These are phyloP conservation scores for Magnusiomyces paraingens DNA, from an alignment of 1,139 yeast species.

Conservation along the genomic window DNA sequence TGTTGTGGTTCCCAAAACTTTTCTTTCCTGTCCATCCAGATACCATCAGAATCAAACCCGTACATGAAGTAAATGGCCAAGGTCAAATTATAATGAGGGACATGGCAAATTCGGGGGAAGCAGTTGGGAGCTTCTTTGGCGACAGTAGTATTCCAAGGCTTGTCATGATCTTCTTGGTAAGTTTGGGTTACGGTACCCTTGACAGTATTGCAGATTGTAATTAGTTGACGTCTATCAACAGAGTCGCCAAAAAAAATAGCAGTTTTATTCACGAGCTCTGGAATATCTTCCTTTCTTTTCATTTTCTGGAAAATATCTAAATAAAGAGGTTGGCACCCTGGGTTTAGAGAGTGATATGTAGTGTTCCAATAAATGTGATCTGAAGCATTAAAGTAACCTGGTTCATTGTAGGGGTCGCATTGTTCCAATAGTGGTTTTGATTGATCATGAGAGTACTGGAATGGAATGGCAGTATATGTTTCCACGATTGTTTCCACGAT, in stretches of 20 bases:
- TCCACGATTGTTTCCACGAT: too few relatives aligned
- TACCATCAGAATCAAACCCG: conserved; percentile 16
- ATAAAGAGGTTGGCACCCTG: conserved; percentile 14
- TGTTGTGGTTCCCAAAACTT: conserved; percentile 16
- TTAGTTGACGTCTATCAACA: conserved; percentile 16
- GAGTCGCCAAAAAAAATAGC: conserved; percentile 18
- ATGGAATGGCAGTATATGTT: too few relatives aligned
- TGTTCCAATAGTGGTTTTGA: too few relatives aligned
- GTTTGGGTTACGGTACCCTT: not conserved
- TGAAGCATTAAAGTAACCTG: conserved; percentile 13
- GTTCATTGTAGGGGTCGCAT: conserved; percentile 14
- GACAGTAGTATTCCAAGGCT: not conserved
- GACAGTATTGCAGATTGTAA: conserved; percentile 12
- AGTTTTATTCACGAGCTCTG: conserved; percentile 12
- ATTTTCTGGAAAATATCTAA: conserved; percentile 8
- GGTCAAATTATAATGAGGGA: conserved; percentile 14
- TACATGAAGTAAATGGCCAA: conserved; percentile 17
- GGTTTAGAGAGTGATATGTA: conserved; percentile 4
- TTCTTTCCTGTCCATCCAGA: conserved; percentile 16
- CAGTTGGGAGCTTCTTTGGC: conserved; percentile 8
- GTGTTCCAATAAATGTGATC: conserved; percentile 7
- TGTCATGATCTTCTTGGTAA: too few relatives aligned
- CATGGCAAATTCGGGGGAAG: conserved; percentile 16
- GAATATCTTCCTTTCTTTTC: conserved; percentile 5
- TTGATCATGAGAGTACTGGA: too few relatives aligned